phyloP scores from a whole-genome alignment of 805 yeast genomes.

The Sugiyamaella valdiviana region DNA sequence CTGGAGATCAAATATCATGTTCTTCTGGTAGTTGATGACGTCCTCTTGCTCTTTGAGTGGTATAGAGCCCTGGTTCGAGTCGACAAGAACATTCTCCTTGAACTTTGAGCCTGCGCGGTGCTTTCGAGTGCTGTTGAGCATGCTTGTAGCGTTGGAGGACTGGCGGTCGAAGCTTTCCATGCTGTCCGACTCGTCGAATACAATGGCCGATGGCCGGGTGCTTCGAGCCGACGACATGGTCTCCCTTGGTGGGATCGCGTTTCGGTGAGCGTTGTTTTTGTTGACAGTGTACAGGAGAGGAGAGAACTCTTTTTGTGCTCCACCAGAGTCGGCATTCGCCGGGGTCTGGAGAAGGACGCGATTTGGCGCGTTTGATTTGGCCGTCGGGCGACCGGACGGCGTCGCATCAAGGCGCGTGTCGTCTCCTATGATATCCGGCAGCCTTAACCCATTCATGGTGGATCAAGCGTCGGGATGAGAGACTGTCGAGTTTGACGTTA shows the following conservation, averaged over 20 bases:
- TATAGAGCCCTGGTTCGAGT: conserved; percentile 9
- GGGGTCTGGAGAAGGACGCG: neutral
- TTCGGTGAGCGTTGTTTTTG: neutral
- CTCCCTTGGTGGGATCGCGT: neutral
- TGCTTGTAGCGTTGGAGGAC: neutral
- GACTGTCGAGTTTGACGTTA: neutral
- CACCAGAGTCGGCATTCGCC: neutral
- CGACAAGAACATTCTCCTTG: conserved; percentile 5
- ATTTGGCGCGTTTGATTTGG: neutral
- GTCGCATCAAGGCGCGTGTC: neutral
- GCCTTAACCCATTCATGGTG: neutral
- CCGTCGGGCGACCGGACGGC: neutral
- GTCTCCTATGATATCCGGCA: neutral
- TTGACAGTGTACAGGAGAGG: conserved; percentile 17
- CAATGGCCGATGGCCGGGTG: conserved; percentile 5
- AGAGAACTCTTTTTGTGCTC: conserved; percentile 15
- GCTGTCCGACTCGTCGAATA: conserved; percentile 13
- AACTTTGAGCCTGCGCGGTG: conserved; percentile 1
- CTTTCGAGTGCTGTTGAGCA: neutral
- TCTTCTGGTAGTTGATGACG: conserved; percentile 15
- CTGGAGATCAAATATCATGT: conserved; percentile 19
- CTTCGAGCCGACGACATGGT: conserved; percentile 1
- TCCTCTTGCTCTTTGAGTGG: conserved; percentile 23
- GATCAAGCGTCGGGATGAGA: neutral
- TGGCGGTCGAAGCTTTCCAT: conserved; percentile 12